Base-by-base conservation (phyloP, 495 filamentous ascomycete species). In the Rhypophila decipiens region DNA sequence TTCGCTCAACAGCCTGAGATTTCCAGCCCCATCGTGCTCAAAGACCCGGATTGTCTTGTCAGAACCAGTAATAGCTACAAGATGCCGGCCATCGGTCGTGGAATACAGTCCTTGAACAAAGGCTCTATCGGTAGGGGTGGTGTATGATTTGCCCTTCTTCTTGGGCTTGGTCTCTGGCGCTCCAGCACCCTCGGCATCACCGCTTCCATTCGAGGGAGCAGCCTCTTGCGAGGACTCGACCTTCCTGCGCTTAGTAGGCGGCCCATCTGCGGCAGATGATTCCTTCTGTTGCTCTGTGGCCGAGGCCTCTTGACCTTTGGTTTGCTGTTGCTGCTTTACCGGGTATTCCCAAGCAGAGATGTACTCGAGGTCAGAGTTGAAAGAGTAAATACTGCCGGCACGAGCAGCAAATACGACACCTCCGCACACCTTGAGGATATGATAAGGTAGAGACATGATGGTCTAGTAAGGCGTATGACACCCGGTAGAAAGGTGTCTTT, bases 1-100 rank as follows among this genome's bases (percentile, higher is more conserved):
- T 60, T 80, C 72, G 64, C 83, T 96, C 29, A 91, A 60, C 53
- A 85, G 73, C 41, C 73, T 67, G 17, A 97, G 65, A 8, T 68
- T 68, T 18, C 83, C 85, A 44, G 77, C 69, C 0, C 72, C 65
- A 15, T 73, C 70, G 35, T 90, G 63, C 49, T 80, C 69, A 54
- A 97, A 85, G 1, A 96, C 89, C 55, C 87, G 83, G 45, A 98
- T 72, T 43, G 75, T 82, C 69, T 97, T 98, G 71, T 97, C 93
- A 57, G 94, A 89, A 7, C 78, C 82, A 7, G 93, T 95, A 17
- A 89, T 72, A 11, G 81, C 85, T 29, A 96, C 72, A 10, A 93
- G 55, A 69, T 94, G 73, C 35, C 75, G 69, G 24, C 79, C 75
- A 40, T 84, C 72, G 29, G 73, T 59, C 2, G 85, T 81, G 13